Percentiles rank a stretch among this genome's conserved stretches.
Evolutionary conservation across 1,284 basidiomycete species (phyloP).

Genomic region (Malassezia pachydermatis): DNA sequence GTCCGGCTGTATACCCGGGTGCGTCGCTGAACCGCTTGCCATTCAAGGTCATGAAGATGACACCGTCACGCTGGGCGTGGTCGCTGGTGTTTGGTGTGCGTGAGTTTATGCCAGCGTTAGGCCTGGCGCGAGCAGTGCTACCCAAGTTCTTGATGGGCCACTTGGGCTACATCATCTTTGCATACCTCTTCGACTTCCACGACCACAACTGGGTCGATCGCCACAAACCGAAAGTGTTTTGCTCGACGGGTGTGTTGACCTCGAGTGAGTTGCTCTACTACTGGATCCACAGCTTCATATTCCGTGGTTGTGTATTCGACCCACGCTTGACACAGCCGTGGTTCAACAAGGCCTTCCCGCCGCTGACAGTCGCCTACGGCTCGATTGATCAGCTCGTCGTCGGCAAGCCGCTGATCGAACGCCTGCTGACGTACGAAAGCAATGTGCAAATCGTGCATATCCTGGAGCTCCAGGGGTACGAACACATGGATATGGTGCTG

Average conservation of each 20-base stretch:
- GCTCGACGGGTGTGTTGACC: constrained; percentile 36
- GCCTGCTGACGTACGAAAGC: constrained; percentile 35
- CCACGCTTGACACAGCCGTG: constrained; percentile 39
- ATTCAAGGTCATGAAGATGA: constrained; percentile 38
- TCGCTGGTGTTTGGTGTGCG: constrained; percentile 41
- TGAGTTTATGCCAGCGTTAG: constrained; percentile 42
- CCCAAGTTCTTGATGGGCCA: constrained; percentile 44
- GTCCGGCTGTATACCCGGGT: constrained; percentile 46
- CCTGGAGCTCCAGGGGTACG: constrained; percentile 43
- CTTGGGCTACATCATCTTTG: constrained; percentile 43
- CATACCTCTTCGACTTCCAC: constrained; percentile 44
- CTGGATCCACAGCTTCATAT: constrained; percentile 43
- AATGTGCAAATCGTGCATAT: constrained; percentile 46
- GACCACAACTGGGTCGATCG: constrained; percentile 43
- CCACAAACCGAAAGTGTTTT: constrained; percentile 47
- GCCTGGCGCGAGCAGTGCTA: constrained; percentile 31
- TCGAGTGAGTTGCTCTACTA: constrained; percentile 46
- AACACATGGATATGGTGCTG: constrained; percentile 45
- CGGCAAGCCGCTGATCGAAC: constrained; percentile 41
- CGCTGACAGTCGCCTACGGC: constrained; percentile 44
- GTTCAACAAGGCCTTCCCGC: constrained; percentile 43
- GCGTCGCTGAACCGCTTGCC: constrained; percentile 43
- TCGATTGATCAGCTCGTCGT: constrained; percentile 42
- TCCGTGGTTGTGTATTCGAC: constrained; percentile 47
- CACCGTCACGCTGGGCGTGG: constrained; percentile 43